Percentiles rank a stretch among this genome's conserved stretches.
phyloP scores from a whole-genome alignment of 2,329 filamentous ascomycete genomes.

The Aaosphaeria pasadenensis region DNA sequence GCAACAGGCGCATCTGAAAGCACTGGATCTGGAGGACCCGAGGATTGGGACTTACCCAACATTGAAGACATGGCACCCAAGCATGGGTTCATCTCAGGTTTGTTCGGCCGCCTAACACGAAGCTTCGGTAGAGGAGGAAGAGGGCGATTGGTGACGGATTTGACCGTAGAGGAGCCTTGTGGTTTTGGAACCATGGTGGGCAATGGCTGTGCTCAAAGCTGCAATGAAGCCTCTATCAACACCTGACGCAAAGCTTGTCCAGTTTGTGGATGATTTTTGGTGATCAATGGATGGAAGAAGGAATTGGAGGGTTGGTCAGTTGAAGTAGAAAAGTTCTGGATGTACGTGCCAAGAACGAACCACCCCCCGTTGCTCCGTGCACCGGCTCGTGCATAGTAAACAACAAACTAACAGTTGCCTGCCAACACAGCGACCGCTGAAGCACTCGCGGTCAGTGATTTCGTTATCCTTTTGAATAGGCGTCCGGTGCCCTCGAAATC shows the following conservation, averaged over 20 bases:
- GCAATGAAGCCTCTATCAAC: neutral
- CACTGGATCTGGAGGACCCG: neutral
- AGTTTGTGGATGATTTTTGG: neutral
- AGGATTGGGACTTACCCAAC: conserved; percentile 50
- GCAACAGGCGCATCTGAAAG: no score
- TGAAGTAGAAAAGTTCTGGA: no score
- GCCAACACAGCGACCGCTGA: no score
- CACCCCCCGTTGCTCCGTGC: no score
- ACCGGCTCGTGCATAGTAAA: no score
- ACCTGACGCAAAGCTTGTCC: conserved; percentile 1
- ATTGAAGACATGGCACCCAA: conserved; percentile 64
- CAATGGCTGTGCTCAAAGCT: neutral
- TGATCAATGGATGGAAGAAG: no score
- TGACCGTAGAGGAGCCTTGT: conserved; percentile 22
- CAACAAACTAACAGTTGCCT: no score
- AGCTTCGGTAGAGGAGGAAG: conserved; percentile 62
- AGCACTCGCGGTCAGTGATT: no score
- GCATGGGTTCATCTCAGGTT: conserved; percentile 62
- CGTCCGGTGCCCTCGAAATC: no score
- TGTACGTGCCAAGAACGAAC: no score
- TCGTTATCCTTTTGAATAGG: no score
- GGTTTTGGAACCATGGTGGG: conserved; percentile 36
- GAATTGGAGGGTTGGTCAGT: no score
- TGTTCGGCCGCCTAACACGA: conserved; percentile 62
- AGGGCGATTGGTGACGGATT: conserved; percentile 43